Conservation (phyloP, 2,329 filamentous ascomycete genomes). For the Scytalidium sp. region DNA sequence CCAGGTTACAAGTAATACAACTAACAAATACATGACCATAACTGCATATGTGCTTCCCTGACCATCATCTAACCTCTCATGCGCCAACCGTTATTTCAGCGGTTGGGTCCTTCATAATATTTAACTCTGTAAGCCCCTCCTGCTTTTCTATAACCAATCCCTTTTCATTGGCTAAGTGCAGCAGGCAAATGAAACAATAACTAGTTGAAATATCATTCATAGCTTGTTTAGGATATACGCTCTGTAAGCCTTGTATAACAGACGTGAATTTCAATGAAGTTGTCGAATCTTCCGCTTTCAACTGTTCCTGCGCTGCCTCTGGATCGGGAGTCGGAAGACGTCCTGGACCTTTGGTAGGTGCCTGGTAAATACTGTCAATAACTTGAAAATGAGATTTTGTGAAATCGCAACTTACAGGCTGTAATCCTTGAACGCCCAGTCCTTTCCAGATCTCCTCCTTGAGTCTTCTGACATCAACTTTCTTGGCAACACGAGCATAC, state of each 20-base stretch:
- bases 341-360: constrained; percentile 21
- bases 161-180: constrained; percentile 76
- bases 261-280: constrained; percentile 76
- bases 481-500: constrained; percentile 68
- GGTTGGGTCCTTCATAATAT: constrained; percentile 60
- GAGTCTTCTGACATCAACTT: constrained; percentile 65
- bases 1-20: background rate
- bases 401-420: constrained; percentile 37
- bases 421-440: constrained; percentile 53
- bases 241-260: constrained; percentile 85
- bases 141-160: constrained; percentile 58
- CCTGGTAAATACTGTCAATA: constrained; percentile 16
- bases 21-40: background rate
- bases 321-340: constrained; percentile 28
- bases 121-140: constrained; percentile 53
- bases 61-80: constrained; percentile 4
- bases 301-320: constrained; percentile 22
- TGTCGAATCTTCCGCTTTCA: constrained; percentile 30
- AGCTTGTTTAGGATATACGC: constrained; percentile 78
- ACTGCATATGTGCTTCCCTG: background rate
- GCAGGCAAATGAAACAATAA: constrained; percentile 81
- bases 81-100: constrained; percentile 48
- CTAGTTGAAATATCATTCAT: constrained; percentile 95
- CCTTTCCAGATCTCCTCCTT: constrained; percentile 71
- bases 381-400: background rate